Percentiles rank a stretch among this genome's conserved stretches.
phyloP scores from a whole-genome alignment of 208 protist genomes.

The Leptomonas seymouri region DNA sequence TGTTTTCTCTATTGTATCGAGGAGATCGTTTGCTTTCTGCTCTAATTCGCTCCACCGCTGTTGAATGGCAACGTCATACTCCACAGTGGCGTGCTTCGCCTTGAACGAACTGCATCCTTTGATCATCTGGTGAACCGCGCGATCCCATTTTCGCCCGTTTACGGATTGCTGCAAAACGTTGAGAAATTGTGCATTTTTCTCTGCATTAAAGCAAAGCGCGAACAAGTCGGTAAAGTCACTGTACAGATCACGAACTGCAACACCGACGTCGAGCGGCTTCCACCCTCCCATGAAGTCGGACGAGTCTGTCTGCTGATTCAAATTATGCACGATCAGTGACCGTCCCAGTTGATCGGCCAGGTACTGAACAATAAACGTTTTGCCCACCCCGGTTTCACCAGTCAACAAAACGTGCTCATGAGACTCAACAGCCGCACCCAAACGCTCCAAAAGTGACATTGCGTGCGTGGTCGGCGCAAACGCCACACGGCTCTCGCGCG shows the following conservation, averaged over 20 bases:
- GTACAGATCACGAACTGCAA: constrained; percentile 71
- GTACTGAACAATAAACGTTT: constrained; percentile 94
- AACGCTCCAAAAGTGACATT: constrained; percentile 95
- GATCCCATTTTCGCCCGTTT: constrained; percentile 65
- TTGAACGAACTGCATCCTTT: constrained; percentile 78
- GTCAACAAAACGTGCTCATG: constrained; percentile 97
- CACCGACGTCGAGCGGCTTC: constrained; percentile 97
- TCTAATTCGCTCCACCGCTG: constrained; percentile 69
- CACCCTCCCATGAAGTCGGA: constrained; percentile 99
- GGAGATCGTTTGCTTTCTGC: constrained; percentile 46
- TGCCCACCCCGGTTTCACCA: constrained; percentile 99
- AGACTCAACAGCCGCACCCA: constrained; percentile 90
- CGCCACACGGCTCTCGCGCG: constrained; percentile 64
- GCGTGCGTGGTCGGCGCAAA: constrained; percentile 96
- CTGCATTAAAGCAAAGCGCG: constrained; percentile 90
- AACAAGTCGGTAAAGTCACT: constrained; percentile 94
- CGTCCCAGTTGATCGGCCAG: constrained; percentile 90
- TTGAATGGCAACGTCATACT: constrained; percentile 19
- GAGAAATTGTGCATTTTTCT: constrained; percentile 85
- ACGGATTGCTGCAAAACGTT: constrained; percentile 62
- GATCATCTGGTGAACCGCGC: constrained; percentile 65
- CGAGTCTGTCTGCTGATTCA: constrained; percentile 99
- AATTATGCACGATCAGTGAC: constrained; percentile 97
- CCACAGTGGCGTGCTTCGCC: constrained; percentile 47
- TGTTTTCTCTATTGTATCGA: constrained; percentile 56